These are phyloP conservation scores for Trichoderma hamatum DNA, from an alignment of 2,329 filamentous ascomycete species.

Conservation along the genomic window DNA sequence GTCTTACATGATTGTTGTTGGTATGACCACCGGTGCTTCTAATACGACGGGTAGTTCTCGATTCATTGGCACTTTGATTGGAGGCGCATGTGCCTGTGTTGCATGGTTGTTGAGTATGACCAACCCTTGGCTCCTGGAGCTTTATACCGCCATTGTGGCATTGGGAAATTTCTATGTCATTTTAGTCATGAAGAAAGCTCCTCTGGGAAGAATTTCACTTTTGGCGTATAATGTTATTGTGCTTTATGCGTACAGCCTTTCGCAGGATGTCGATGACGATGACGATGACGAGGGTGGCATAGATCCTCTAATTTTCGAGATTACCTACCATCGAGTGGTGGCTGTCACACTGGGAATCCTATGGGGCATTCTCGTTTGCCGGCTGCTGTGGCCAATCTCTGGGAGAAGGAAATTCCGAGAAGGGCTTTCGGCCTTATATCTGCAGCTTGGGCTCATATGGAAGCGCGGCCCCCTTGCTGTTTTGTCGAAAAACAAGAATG, in stretches of 20 bases:
- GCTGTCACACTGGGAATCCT: conserved; percentile 84
- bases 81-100: conserved; percentile 72
- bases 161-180: conserved; percentile 90
- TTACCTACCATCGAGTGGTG: conserved; percentile 83
- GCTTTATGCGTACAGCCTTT: conserved; percentile 90
- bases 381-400: conserved; percentile 91
- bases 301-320: conserved; percentile 82
- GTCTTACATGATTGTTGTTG: conserved; percentile 97
- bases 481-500: conserved; percentile 62
- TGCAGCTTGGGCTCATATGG: conserved; percentile 96
- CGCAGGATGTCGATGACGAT: conserved; percentile 75
- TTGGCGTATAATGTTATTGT: conserved; percentile 95
- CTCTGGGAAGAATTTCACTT: conserved; percentile 90
- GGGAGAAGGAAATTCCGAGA: conserved; percentile 86
- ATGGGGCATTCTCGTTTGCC: conserved; percentile 90
- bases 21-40: conserved; percentile 94
- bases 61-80: conserved; percentile 83
- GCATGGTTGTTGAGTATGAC: conserved; percentile 78
- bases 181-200: conserved; percentile 78
- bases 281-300: conserved; percentile 87
- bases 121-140: conserved; percentile 73
- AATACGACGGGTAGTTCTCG: conserved; percentile 90
- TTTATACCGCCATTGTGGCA: conserved; percentile 80
- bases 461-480: conserved; percentile 85
- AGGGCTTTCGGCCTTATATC: conserved; percentile 85